phyloP scores from a whole-genome alignment of 2,329 filamentous ascomycete species.

The Pseudocercospora fijiensis region DNA sequence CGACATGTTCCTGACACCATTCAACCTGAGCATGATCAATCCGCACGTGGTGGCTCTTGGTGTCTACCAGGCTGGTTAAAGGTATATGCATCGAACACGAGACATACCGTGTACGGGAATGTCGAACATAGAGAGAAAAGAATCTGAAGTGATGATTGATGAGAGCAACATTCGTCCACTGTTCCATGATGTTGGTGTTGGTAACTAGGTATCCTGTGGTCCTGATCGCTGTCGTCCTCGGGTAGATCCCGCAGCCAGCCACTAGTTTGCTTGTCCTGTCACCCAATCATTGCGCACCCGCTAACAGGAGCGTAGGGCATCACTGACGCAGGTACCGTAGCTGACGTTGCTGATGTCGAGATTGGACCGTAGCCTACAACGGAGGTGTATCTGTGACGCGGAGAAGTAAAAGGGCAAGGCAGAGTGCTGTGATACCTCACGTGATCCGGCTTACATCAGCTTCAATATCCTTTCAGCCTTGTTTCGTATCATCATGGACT shows the following conservation, averaged over 20 bases:
- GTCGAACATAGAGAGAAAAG: neutral
- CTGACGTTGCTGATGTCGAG: too few species aligned
- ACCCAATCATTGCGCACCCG: neutral
- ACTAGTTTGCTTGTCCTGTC: neutral
- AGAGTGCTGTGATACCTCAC: neutral
- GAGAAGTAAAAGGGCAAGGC: neutral
- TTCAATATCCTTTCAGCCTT: neutral
- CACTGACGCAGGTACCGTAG: too few species aligned
- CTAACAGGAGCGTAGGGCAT: neutral
- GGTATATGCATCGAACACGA: conserved; percentile 49
- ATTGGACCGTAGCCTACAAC: too few species aligned
- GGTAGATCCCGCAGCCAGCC: neutral
- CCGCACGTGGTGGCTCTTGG: conserved; percentile 73
- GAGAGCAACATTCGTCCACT: neutral
- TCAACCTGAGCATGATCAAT: conserved; percentile 72
- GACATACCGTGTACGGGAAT: neutral
- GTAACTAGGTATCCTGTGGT: too few species aligned
- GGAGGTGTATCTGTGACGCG: neutral
- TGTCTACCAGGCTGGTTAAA: conserved; percentile 72
- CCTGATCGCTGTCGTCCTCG: conserved; percentile 54
- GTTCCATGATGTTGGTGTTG: neutral
- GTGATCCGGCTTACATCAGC: neutral
- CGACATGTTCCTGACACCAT: conserved; percentile 69
- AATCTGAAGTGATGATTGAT: neutral
- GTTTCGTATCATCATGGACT: neutral